Conservation (phyloP, 805 yeast genomes). For the Metschnikowia gelsemii region DNA sequence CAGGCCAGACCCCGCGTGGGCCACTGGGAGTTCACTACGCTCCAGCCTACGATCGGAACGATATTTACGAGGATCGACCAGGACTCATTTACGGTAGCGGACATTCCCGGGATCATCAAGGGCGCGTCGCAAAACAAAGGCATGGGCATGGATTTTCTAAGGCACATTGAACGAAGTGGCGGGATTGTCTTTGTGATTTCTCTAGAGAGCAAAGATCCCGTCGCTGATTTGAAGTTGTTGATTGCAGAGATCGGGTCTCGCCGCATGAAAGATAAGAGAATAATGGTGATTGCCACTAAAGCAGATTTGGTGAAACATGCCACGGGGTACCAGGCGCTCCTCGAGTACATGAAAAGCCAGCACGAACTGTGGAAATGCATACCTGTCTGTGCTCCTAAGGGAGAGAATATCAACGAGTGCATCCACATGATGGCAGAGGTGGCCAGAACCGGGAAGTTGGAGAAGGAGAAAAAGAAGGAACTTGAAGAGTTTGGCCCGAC, state of each 20-base stretch:
- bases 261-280: conserved; percentile 57
- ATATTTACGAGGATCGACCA: conserved; percentile 63
- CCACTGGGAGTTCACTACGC: conserved; percentile 95
- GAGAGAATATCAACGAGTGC: conserved; percentile 70
- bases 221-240: conserved; percentile 59
- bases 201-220: conserved; percentile 66
- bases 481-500: too few relatives aligned
- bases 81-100: conserved; percentile 87
- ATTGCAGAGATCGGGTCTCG: conserved; percentile 69
- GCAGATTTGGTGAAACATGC: conserved; percentile 71
- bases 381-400: conserved; percentile 79
- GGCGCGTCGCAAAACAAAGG: conserved; percentile 88
- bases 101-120: conserved; percentile 91
- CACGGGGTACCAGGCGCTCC: conserved; percentile 47
- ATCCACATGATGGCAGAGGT: conserved; percentile 70
- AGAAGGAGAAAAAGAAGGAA: neutral
- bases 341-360: conserved; percentile 38
- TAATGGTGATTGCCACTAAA: conserved; percentile 87
- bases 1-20: conserved; percentile 90
- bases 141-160: conserved; percentile 87
- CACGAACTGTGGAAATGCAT: conserved; percentile 59
- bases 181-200: conserved; percentile 87
- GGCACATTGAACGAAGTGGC: conserved; percentile 89
- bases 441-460: conserved; percentile 10
- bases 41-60: conserved; percentile 91